Percentiles rank a stretch among this genome's conserved stretches.
Evolutionary conservation across 1,284 basidiomycete species (phyloP).

Genomic region (Veloporphyrellus conicus): DNA sequence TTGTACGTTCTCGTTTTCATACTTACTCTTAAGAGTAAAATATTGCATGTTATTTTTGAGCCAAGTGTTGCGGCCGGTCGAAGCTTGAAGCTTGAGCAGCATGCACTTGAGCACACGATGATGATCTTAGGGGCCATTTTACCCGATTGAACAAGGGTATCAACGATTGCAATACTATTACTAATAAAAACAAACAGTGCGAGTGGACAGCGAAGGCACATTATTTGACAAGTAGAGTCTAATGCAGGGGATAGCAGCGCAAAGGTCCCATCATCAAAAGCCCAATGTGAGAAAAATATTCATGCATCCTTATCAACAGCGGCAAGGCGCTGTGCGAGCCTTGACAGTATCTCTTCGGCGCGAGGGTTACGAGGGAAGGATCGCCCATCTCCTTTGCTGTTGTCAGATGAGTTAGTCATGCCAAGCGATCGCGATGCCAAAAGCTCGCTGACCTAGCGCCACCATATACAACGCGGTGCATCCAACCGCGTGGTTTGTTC

Average conservation of each 20-base stretch:
- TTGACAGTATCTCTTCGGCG: constrained; percentile 58
- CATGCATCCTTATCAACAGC: constrained; percentile 47
- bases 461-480: constrained; percentile 51
- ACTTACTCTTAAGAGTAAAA: constrained; percentile 3
- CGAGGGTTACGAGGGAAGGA: constrained; percentile 62
- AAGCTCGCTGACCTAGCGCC: constrained; percentile 53
- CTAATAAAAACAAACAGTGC: constrained; percentile 3
- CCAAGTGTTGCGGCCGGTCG: too few relatives aligned
- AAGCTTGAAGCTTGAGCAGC: too few relatives aligned
- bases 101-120: too few relatives aligned
- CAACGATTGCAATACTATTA: too few relatives aligned
- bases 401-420: not conserved
- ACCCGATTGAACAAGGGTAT: not conserved
- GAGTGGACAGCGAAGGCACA: constrained; percentile 11
- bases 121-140: not conserved
- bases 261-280: not conserved
- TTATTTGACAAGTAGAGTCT: constrained; percentile 6
- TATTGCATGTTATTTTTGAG: too few relatives aligned
- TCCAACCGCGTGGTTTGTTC: constrained; percentile 47
- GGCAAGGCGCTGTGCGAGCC: constrained; percentile 56
- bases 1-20: not conserved
- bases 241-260: not conserved
- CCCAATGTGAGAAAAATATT: constrained; percentile 4
- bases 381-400: constrained; percentile 62
- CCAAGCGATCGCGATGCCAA: not conserved